Conservation (phyloP, 805 yeast genomes). For the Teunomyces stri region DNA sequence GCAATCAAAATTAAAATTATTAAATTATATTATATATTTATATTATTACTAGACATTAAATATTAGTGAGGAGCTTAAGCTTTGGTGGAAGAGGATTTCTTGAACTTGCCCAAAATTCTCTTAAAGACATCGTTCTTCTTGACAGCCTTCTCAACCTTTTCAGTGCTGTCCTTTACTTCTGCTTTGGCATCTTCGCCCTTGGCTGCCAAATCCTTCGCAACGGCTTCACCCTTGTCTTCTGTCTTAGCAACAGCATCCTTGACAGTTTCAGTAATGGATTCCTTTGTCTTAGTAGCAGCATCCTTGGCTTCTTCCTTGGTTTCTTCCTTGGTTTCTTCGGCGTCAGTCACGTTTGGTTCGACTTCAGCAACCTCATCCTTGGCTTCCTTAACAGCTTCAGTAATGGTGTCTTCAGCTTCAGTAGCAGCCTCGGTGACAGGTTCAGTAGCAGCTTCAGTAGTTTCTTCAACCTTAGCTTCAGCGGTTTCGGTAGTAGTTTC, state of each 20-base stretch:
- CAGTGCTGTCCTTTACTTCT: constrained; percentile 25
- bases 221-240: constrained; percentile 4
- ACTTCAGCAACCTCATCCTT: background rate
- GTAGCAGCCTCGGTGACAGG: background rate
- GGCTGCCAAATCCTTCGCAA: constrained; percentile 9
- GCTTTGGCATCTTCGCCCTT: constrained; percentile 27
- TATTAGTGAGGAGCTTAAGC: constrained; percentile 6
- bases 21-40: constrained; percentile 1
- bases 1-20: background rate
- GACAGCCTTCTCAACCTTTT: constrained; percentile 29
- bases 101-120: constrained; percentile 36
- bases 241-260: constrained; percentile 7
- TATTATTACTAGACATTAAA: constrained; percentile 5
- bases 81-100: constrained; percentile 22
- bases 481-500: constrained; percentile 1
- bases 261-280: constrained; percentile 4
- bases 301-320: constrained; percentile 15
- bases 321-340: constrained; percentile 12
- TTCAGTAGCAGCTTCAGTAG: constrained; percentile 5
- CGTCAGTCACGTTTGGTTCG: constrained; percentile 16
- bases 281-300: constrained; percentile 9
- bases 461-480: constrained; percentile 11
- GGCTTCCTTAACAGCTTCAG: background rate
- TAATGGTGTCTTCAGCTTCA: background rate
- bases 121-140: constrained; percentile 39